Evolutionary conservation across 2,329 filamentous ascomycete genomes (phyloP).

Genomic region (Mycosphaerella sp.): DNA sequence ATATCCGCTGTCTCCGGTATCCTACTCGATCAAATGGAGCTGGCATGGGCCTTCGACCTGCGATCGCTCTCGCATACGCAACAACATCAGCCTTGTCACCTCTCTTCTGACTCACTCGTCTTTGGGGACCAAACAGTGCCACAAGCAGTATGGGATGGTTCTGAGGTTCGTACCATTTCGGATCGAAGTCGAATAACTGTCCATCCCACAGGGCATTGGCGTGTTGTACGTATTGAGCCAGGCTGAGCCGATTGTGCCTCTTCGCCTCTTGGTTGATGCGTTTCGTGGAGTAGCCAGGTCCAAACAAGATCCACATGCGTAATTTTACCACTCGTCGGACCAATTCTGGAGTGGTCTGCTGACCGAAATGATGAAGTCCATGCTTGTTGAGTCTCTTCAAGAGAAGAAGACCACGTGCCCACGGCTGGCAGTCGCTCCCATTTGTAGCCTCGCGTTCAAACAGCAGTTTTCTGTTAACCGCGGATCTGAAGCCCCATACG

Average conservation of each 20-base stretch:
- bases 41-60: not conserved
- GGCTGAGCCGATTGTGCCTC: constrained; percentile 20
- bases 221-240: constrained; percentile 29
- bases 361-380: constrained; percentile 22
- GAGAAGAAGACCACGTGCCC: constrained; percentile 30
- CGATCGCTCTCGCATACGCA: constrained; percentile 17
- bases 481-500: constrained; percentile 30
- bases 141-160: constrained; percentile 16
- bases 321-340: constrained; percentile 22
- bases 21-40: not conserved
- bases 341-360: constrained; percentile 11
- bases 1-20: constrained; percentile 5
- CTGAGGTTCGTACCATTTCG: constrained; percentile 12
- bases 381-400: constrained; percentile 23
- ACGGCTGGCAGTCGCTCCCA: constrained; percentile 14
- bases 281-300: constrained; percentile 26
- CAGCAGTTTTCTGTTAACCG: constrained; percentile 15
- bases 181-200: constrained; percentile 16
- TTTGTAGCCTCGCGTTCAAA: not conserved
- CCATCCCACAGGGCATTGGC: constrained; percentile 29
- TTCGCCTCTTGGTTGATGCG: constrained; percentile 19
- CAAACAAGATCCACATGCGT: constrained; percentile 34
- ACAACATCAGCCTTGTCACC: constrained; percentile 23
- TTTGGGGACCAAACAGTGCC: constrained; percentile 21
- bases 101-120: constrained; percentile 6